phyloP scores from a whole-genome alignment of 176 grass and related monocot species.

The Carex parvula region DNA sequence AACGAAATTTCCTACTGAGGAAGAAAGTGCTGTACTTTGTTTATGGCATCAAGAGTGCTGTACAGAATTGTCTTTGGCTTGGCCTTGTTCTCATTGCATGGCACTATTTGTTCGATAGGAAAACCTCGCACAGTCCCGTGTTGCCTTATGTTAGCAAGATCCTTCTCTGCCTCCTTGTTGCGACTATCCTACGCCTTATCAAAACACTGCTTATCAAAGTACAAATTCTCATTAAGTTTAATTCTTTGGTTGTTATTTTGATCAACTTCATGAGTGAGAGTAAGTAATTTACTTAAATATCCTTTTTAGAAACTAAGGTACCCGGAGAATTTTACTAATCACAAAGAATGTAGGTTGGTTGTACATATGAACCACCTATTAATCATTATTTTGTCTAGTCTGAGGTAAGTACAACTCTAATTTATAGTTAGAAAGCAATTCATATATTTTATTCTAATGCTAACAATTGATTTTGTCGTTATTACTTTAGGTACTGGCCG shows the following conservation, averaged over 20 bases:
- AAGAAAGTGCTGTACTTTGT: constrained; percentile 98
- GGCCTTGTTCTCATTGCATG: constrained; percentile 73
- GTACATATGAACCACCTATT: not conserved
- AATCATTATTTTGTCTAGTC: not conserved
- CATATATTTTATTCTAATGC: not conserved
- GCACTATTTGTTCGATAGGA: constrained; percentile 68
- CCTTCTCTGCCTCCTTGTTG: constrained; percentile 74
- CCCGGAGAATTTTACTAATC: not conserved
- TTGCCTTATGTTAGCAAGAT: constrained; percentile 88
- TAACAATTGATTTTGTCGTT: not conserved
- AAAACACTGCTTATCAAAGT: constrained; percentile 91
- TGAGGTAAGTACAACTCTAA: not conserved
- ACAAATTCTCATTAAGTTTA: constrained; percentile 4
- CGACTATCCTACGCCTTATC: constrained; percentile 62
- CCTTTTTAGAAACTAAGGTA: not conserved
- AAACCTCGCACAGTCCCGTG: constrained; percentile 35
- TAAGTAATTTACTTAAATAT: not conserved
- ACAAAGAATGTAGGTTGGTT: not conserved
- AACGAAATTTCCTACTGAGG: constrained; percentile 73
- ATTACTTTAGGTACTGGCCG: constrained; percentile 46
- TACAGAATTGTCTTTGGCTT: constrained; percentile 91
- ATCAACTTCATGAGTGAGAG: not conserved
- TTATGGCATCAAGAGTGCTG: constrained; percentile 72
- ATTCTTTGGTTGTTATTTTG: not conserved
- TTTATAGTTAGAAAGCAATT: not conserved